phyloP scores from a whole-genome alignment of 1,139 yeast genomes.

The Yamadazyma atlantica region DNA sequence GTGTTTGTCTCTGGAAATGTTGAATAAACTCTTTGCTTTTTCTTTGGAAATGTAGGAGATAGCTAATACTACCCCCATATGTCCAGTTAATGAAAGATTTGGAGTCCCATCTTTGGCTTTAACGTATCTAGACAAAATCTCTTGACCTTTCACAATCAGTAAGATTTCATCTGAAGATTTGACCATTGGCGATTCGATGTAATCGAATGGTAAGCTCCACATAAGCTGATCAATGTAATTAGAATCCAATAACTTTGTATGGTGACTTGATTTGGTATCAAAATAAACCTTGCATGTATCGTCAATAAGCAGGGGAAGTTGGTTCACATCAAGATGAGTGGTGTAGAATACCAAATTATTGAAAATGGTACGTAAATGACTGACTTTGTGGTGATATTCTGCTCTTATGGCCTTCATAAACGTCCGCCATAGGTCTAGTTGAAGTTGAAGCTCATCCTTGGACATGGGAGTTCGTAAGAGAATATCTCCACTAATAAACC shows the following conservation, averaged over 20 bases:
- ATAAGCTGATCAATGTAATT: constrained; percentile 22
- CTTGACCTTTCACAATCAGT: constrained; percentile 30
- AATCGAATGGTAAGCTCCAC: constrained; percentile 24
- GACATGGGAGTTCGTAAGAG: constrained; percentile 37
- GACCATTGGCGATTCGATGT: constrained; percentile 6
- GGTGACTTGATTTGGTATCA: constrained; percentile 13
- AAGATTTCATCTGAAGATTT: constrained; percentile 4
- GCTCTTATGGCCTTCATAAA: constrained; percentile 19
- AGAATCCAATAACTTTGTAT: constrained; percentile 13
- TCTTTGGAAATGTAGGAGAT: constrained; percentile 23
- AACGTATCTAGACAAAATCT: constrained; percentile 24
- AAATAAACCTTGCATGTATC: constrained; percentile 16
- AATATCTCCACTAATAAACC: constrained; percentile 35
- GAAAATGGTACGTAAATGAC: constrained; percentile 21
- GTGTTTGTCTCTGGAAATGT: constrained; percentile 27
- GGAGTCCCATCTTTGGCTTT: constrained; percentile 8
- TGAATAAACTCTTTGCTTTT: constrained; percentile 29
- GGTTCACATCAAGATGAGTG: constrained; percentile 22
- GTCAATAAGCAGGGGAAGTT: constrained; percentile 19
- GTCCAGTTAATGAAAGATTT: constrained; percentile 28
- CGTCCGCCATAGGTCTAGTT: constrained; percentile 37
- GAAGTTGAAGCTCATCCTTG: constrained; percentile 31
- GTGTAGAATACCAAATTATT: constrained; percentile 29
- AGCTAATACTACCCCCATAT: constrained; percentile 40
- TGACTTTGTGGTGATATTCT: constrained; percentile 18